Evolutionary conservation across 2,329 filamentous ascomycete species (phyloP).

Genomic region (Stachybotrys elegans): DNA sequence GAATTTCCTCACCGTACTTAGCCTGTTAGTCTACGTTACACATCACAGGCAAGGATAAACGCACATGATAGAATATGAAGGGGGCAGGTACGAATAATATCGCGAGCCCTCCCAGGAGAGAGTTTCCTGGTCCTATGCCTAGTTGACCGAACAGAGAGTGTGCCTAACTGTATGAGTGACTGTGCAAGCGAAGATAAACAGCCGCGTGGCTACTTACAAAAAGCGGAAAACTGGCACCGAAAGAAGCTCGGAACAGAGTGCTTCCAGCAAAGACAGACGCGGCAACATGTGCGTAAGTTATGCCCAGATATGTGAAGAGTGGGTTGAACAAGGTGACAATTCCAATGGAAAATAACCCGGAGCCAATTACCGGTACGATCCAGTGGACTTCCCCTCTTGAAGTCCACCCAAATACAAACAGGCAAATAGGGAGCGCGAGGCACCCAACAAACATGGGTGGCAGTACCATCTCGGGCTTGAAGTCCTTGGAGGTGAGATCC

Average conservation of each 20-base stretch:
- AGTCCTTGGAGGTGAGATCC: slow-evolving; percentile 1
- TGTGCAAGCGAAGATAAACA: background rate
- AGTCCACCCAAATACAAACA: slow-evolving; percentile 69
- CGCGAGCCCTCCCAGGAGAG: background rate
- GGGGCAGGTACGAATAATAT: slow-evolving; percentile 6
- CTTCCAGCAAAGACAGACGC: slow-evolving; percentile 6
- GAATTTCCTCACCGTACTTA: background rate
- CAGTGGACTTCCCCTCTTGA: slow-evolving; percentile 56
- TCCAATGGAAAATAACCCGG: background rate
- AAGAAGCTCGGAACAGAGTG: slow-evolving; percentile 5
- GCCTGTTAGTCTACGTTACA: background rate
- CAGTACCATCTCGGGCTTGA: slow-evolving; percentile 4
- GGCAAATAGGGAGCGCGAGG: slow-evolving; percentile 58
- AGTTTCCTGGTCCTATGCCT: slow-evolving; percentile 2
- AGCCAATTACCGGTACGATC: slow-evolving; percentile 50
- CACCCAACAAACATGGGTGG: slow-evolving; percentile 55
- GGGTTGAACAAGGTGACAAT: slow-evolving; percentile 3
- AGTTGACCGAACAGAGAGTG: slow-evolving; percentile 5
- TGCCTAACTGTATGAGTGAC: background rate
- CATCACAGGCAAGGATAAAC: background rate
- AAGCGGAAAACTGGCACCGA: background rate
- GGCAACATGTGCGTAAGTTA: slow-evolving; percentile 6
- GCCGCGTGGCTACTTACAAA: background rate
- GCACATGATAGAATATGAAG: slow-evolving; percentile 2
- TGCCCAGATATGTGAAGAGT: slow-evolving; percentile 10